phyloP scores from a whole-genome alignment of 768 basidiomycete species.

The Mrakia frigida region DNA sequence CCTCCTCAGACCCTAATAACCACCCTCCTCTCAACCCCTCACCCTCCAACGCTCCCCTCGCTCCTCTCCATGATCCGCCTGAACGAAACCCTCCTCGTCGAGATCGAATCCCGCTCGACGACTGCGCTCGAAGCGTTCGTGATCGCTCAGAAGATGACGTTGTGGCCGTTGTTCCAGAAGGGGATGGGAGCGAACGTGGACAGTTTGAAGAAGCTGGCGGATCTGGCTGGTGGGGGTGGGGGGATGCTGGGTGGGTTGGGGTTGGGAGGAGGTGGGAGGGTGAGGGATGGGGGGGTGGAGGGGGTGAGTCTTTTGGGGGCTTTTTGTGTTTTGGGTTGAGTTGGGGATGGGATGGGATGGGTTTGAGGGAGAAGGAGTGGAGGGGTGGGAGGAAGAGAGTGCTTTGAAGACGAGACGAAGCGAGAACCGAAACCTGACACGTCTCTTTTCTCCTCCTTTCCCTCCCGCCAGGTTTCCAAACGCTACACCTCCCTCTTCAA shows the following conservation, averaged over 20 bases:
- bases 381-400: background rate
- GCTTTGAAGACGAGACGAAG: background rate
- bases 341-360: background rate
- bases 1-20: conserved; percentile 63
- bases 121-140: conserved; percentile 75
- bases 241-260: conserved; percentile 41
- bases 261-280: conserved; percentile 63
- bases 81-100: conserved; percentile 69
- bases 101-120: conserved; percentile 60
- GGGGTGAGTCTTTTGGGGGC: conserved; percentile 48
- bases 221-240: conserved; percentile 46
- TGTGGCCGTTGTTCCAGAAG: conserved; percentile 94
- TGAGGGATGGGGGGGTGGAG: conserved; percentile 65
- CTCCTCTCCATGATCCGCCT: conserved; percentile 87
- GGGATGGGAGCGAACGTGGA: conserved; percentile 79
- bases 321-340: background rate
- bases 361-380: background rate
- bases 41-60: conserved; percentile 58
- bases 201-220: conserved; percentile 72
- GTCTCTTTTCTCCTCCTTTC: background rate
- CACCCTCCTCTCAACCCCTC: conserved; percentile 59
- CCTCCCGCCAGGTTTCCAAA: conserved; percentile 59
- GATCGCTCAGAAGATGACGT: conserved; percentile 69
- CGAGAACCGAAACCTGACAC: background rate
- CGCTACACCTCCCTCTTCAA: conserved; percentile 78